These are phyloP conservation scores for Lagenidium sp. DNA, from an alignment of 352 stramenopile species.

Conservation along the genomic window DNA sequence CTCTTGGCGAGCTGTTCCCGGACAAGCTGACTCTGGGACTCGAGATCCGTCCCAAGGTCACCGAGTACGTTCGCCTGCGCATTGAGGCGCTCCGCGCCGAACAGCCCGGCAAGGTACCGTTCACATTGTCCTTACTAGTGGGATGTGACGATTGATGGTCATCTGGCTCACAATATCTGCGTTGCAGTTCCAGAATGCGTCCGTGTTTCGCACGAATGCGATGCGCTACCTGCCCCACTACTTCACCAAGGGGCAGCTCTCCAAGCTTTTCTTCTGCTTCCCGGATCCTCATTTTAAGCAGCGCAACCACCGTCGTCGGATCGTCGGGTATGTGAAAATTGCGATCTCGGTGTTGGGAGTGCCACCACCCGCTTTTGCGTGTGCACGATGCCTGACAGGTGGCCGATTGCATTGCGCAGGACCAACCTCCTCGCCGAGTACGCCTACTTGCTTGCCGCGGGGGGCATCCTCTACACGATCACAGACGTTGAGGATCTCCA, in stretches of 20 bases:
- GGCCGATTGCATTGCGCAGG: conserved; percentile 19
- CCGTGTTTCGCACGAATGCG: conserved; percentile 93
- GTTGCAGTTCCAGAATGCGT: conserved; percentile 92
- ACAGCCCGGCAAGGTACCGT: conserved; percentile 33
- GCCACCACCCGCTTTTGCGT: too few species aligned
- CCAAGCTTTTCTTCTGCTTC: conserved; percentile 99
- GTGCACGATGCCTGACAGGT: background rate
- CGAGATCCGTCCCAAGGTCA: conserved; percentile 96
- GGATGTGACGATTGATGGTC: too few species aligned
- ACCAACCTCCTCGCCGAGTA: conserved; percentile 95
- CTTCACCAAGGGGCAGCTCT: conserved; percentile 81
- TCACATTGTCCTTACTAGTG: too few species aligned
- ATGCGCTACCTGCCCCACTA: conserved; percentile 91
- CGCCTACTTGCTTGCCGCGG: conserved; percentile 90
- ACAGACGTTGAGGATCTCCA: conserved; percentile 98
- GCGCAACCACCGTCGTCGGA: conserved; percentile 94
- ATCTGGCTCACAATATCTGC: too few species aligned
- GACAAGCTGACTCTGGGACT: conserved; percentile 94
- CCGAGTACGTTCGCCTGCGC: conserved; percentile 87
- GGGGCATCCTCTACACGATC: conserved; percentile 96
- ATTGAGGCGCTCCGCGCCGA: conserved; percentile 85
- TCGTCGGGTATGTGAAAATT: conserved; percentile 61
- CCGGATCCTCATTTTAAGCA: conserved; percentile 99
- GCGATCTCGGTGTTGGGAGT: background rate
- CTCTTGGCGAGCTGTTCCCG: conserved; percentile 86